Base-by-base conservation (phyloP, 2,329 filamentous ascomycete species). In the Thyridium curvatum region DNA sequence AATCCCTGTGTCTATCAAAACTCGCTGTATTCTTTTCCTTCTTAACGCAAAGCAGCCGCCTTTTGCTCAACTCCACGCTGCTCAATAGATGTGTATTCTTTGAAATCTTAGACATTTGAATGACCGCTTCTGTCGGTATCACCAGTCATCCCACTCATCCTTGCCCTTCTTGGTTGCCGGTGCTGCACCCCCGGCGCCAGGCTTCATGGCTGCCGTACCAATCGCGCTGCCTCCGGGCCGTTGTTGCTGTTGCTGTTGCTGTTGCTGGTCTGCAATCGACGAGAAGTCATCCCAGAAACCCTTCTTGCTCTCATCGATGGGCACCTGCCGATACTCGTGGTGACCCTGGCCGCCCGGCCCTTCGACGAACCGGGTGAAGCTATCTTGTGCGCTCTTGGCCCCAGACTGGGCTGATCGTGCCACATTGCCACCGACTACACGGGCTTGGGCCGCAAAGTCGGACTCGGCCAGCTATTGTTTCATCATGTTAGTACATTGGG, bases 201-300 rank as follows among this genome's bases (percentile, higher is more conserved):
- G 32, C 15, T 18, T 16, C 72, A 79, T 78, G 15, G 75, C 75
- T 41, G 72, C 68, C 15, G 76, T 80, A 26, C 76, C 76, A 44
- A 80, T 75, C 3, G 74, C 65, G 50, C 65, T 74, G 41, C 64
- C 61, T 32, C 55, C 57, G 14, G 45, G 42, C 45, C 53, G 54
- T 42, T 65, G 61, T 52, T 74, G 68, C 63, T 81, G 56, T 47
- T 65, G 62, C n/a, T 16, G 34, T 17, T 42, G 39, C 41, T 52
- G 50, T 44, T 63, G 59, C 52, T 76, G 69, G 63, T 83, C 75
- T 1, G 79, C 83, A 18, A 83, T 61, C 18, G 75, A 78, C 0
- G 88, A 83, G 62, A 97, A 95, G 50, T 84, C 84, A 58, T 95
- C 90, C 90, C 90, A 96, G 63, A 95, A 95, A 49, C 86, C 84